These are phyloP conservation scores for Ulmus americana DNA, from an alignment of 331 rosid genomes.

Conservation along the genomic window DNA sequence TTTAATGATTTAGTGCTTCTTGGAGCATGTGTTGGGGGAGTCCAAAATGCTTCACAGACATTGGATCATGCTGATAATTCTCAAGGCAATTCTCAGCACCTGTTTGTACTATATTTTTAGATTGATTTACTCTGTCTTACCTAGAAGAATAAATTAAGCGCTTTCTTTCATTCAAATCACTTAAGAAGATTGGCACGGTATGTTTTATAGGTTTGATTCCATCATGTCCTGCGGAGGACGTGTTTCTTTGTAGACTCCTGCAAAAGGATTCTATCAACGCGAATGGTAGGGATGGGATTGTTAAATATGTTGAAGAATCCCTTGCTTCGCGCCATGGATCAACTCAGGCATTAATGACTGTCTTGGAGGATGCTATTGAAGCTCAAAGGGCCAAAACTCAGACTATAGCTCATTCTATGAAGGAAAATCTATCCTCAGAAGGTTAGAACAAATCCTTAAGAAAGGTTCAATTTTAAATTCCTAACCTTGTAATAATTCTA, in stretches of 20 bases:
- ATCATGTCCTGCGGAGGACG: conserved; percentile 62
- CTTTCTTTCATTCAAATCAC: conserved; percentile 6
- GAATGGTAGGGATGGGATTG: conserved; percentile 30
- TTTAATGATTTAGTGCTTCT: conserved; percentile 76
- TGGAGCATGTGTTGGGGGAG: conserved; percentile 64
- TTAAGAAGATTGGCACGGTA: conserved; percentile 27
- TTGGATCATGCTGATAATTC: conserved; percentile 40
- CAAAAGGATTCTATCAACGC: conserved; percentile 60
- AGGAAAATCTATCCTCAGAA: conserved; percentile 53
- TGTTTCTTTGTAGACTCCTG: conserved; percentile 76
- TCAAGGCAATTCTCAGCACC: conserved; percentile 42
- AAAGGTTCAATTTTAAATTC: conserved; percentile 23
- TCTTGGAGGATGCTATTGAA: conserved; percentile 45
- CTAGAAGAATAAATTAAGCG: conserved; percentile 6
- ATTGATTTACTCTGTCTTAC: not conserved
- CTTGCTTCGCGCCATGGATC: conserved; percentile 62
- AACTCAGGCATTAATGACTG: conserved; percentile 48
- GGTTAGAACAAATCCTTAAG: conserved; percentile 44
- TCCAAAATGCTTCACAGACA: conserved; percentile 40
- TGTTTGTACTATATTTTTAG: not conserved
- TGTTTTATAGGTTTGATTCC: conserved; percentile 58
- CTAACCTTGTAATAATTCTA: conserved; percentile 8
- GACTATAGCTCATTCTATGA: conserved; percentile 37
- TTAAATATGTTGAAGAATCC: conserved; percentile 51
- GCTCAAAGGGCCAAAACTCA: conserved; percentile 46